Evolutionary conservation across 2,329 filamentous ascomycete species (phyloP).

Genomic region (Colletotrichum trifolii): DNA sequence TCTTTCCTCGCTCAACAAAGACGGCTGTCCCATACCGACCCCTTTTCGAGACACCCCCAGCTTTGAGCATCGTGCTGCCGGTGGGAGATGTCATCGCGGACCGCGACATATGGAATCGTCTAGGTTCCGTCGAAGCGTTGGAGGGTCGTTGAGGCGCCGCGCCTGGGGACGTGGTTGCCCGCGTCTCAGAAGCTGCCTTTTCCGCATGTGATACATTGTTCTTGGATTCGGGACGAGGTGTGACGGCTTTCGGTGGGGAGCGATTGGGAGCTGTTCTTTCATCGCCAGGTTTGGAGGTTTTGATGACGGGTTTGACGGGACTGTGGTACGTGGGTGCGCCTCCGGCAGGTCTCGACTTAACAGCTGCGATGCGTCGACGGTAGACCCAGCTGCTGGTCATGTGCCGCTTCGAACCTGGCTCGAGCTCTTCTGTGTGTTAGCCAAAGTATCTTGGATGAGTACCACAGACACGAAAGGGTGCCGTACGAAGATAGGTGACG

Average conservation of each 20-base stretch:
- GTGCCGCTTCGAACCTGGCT: conserved; percentile 64
- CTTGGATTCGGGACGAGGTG: not conserved
- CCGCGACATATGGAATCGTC: conserved; percentile 67
- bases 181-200: conserved; percentile 14
- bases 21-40: conserved; percentile 57
- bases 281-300: conserved; percentile 56
- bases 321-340: conserved; percentile 15
- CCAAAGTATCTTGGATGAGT: not conserved
- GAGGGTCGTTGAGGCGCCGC: conserved; percentile 27
- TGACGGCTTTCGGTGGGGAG: conserved; percentile 33
- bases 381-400: conserved; percentile 67
- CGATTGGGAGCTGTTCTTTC: conserved; percentile 40
- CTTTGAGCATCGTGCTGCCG: conserved; percentile 39
- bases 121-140: conserved; percentile 49
- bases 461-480: conserved; percentile 9
- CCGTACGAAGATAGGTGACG: conserved; percentile 66
- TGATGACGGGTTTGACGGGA: conserved; percentile 57
- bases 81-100: conserved; percentile 52
- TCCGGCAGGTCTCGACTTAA: conserved; percentile 40
- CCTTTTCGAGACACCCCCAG: conserved; percentile 53
- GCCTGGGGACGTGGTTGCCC: not conserved
- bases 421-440: conserved; percentile 55
- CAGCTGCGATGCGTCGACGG: conserved; percentile 57
- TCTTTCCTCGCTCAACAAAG: conserved; percentile 65
- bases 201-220: conserved; percentile 6